A percentile compares a stretch with the other conserved stretches of the same genome.
phyloP scores from a whole-genome alignment of 2,329 filamentous ascomycete species.

The Davidsoniella virescens region DNA sequence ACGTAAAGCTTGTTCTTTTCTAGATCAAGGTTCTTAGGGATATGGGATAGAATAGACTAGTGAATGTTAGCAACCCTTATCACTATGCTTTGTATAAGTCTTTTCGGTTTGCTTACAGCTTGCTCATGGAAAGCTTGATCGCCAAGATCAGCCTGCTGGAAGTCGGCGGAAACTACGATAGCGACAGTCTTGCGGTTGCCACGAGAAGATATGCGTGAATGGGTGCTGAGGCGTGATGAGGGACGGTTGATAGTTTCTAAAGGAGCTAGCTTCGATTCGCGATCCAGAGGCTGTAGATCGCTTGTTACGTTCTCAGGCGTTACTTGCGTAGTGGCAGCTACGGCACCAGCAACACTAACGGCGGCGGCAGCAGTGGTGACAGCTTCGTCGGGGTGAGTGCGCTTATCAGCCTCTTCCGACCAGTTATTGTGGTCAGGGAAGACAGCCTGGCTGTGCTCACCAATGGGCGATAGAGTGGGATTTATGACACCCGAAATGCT shows the following conservation, averaged over 20 bases:
- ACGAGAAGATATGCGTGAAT: slow-evolving; percentile 3
- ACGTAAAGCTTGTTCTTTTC: slow-evolving; percentile 65
- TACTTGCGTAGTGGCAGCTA: slow-evolving; percentile 9
- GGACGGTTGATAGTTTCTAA: slow-evolving; percentile 3
- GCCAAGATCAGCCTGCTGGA: slow-evolving; percentile 39
- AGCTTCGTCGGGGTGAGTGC: slow-evolving; percentile 24
- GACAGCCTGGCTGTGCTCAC: slow-evolving; percentile 65
- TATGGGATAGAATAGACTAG: slow-evolving; percentile 75
- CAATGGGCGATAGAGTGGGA: slow-evolving; percentile 65
- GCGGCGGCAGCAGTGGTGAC: no score
- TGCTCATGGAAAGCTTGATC: slow-evolving; percentile 55
- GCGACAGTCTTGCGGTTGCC: slow-evolving; percentile 56
- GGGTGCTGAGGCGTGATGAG: slow-evolving; percentile 8
- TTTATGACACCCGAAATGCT: slow-evolving; percentile 69
- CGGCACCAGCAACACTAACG: no score
- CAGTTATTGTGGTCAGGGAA: slow-evolving; percentile 80
- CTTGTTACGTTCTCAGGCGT: background rate
- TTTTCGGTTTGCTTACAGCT: slow-evolving; percentile 44
- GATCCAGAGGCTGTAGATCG: background rate
- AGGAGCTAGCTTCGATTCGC: background rate
- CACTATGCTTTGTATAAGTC: background rate
- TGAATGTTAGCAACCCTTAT: background rate
- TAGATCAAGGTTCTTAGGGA: slow-evolving; percentile 62
- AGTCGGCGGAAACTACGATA: slow-evolving; percentile 72
- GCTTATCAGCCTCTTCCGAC: slow-evolving; percentile 74